Evolutionary conservation across 129 eudicot species (phyloP).

Genomic region (carrot (Daucus carota)): DH1_v3.0 NC_030383.2:63302001-63302500

Average conservation of each 20-base stretch:
- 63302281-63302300: conserved; percentile 68
- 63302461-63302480: conserved; percentile 99
- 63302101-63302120: too few species aligned
- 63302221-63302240: conserved; percentile 95
- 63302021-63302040: conserved; percentile 97
- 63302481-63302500: conserved; percentile 67
- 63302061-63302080: too few species aligned
- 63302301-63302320: too few species aligned
- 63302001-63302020: too few species aligned
- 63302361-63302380: conserved; percentile 62
- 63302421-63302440: conserved; percentile 55
- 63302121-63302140: conserved; percentile 97
- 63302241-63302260: conserved; percentile 80
- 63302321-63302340: conserved; percentile 78
- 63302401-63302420: conserved; percentile 55
- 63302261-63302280: conserved; percentile 51
- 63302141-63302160: conserved; percentile 84
- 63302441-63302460: conserved; percentile 62
- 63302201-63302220: conserved; percentile 65
- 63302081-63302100: too few species aligned
- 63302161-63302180: conserved; percentile 88
- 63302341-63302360: conserved; percentile 89
- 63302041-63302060: too few species aligned
- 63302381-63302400: conserved; percentile 73
- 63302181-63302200: conserved; percentile 84